Base-by-base conservation (phyloP, 2,329 filamentous ascomycete species). In the Botrytis pseudocinerea region DNA sequence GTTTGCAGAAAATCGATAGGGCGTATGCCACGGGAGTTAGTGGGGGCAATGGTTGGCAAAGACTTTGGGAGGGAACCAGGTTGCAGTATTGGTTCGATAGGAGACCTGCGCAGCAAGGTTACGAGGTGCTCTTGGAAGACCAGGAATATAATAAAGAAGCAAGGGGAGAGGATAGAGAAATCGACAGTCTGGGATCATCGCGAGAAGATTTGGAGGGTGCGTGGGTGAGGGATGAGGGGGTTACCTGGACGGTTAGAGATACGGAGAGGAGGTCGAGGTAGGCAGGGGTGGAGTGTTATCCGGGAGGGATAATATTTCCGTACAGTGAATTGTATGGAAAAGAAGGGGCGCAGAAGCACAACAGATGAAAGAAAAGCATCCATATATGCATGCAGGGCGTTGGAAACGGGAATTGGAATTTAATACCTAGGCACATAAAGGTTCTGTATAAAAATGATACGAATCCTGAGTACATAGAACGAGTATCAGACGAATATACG, bases 31-130 rank as follows among this genome's bases (percentile, higher is more conserved):
- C 72, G 38, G 78, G 78, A 25, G 70, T 76, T 25, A 78, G 77
- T 44, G 78, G 78, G 0, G 77, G 74, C 1, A 78, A 79, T 71
- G 78, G 78, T 3, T 79, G 77, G 78, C 78, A 80, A 60, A 64
- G 78, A 70, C 54, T 80, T 12, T 79, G 75, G 51, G 76, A 78
- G 42, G 76, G 76, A 2, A 78, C 78, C 8, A 63, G 73, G 18
- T 64, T 78, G 42, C 77, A 79, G 69, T 76, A 76, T 65, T 73
- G 63, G 44, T 79, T 79, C 69, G 78, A 79, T 61, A 60, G 63
- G 42, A 74, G 76, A 38, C 75, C 74, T 3, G 73, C 75, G n/a
- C 73, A 69, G 20, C 22, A 44, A 25, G 76, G 75, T 1, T 79
- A 79, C 59, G 73, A 74, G 62, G 61, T 57, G 16, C 20, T 68